Evolutionary conservation across 2,329 filamentous ascomycete species (phyloP), one percentile per base, ranked within the genome.

Genomic region (Curvularia lunata): DNA sequence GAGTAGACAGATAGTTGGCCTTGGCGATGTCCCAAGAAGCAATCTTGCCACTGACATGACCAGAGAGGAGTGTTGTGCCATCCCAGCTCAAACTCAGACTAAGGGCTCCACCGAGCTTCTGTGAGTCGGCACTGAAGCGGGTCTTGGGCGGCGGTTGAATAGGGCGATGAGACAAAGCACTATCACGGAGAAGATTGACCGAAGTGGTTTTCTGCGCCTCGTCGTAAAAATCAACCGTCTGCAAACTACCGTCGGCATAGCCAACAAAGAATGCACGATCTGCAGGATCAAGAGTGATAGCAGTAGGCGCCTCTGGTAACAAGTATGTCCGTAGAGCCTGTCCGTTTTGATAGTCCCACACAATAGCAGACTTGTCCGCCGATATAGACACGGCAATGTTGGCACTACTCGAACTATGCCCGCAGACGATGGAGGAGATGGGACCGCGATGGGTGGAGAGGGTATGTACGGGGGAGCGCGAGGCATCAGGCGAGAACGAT

Each of bases 261-360:
- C 90, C 89, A 43, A 90, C 86, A 69, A 93, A 96, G 56, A 95
- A 86, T 4, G 90, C 92, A 51, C 94, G 86, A 63, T 94, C 89
- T 59, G 88, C 91, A 0, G 93, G 90, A 75, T 98, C 95, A 4
- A 98, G 81, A 8, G 86, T 81, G 32, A 94, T 75, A 67, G 89
- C 92, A 28, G 89, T 81, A 16, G 93, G 91, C 18, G 84, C 81
- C n/a, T 84, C 82, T 1, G 91, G 86, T 55, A 98, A 86, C 40
- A 98, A 83, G 63, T 96, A 87, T 4, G 92, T 98, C 42, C 93
- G 87, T 56, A 98, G 80, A 10, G 89, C 82, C 59, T 86, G 85
- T 38, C 91, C 91, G 0, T 87, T 91, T 61, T 88, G 86, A 74
- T 96, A 96, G 78, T 98, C 93, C 95, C 95, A 99, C 59, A 96